Base-by-base conservation (phyloP, 1,284 basidiomycete genomes). In the Chalciporus sp. region DNA sequence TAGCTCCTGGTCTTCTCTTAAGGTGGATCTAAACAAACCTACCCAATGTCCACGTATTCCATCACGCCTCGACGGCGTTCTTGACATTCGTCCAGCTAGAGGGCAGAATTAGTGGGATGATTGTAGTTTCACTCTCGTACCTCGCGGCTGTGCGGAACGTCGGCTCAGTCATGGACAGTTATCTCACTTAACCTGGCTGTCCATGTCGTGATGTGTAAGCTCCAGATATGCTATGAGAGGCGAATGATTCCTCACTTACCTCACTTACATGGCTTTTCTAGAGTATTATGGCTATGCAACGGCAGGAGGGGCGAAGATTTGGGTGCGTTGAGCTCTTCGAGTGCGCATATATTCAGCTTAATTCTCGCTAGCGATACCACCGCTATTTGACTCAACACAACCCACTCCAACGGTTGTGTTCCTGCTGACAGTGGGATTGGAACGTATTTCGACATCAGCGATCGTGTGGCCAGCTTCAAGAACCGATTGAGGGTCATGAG, bases 31-130 rank as follows among this genome's bases (percentile, higher is more conserved):
- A n/a, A n/a, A n/a, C n/a, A n/a, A n/a, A n/a, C n/a, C n/a, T n/a
- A n/a, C n/a, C n/a, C n/a, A n/a, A n/a, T n/a, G n/a, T 99, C 61
- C 96, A 99, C 73, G 94, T 98, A 61, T 98, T 96, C 80, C 96
- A 98, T 74, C 96, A 98, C 78, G 92, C 94, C 56, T 94, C 95
- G 11, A 98, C 95, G 52, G 95, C 95, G 47, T 74, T 96, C 50
- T 80, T 98, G 56, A 96, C 95, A 76, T 98, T 88, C 73, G 90
- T 91, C 52, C 94, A 97, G 76, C 81, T 98, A 56, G 88, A 94
- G 64, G 94, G 95, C 65, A 82, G 83, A 70, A 92, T 94, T 47
- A 90, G 88, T 60, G 88, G 95, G 62, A 91, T 93, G 72, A 63
- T 81, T 68, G 16, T 45, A 17, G 19, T 48, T 52, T 33, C 0